Evolutionary conservation across 2,329 filamentous ascomycete genomes (phyloP).

Genomic region (Podosphaera fusca): DNA sequence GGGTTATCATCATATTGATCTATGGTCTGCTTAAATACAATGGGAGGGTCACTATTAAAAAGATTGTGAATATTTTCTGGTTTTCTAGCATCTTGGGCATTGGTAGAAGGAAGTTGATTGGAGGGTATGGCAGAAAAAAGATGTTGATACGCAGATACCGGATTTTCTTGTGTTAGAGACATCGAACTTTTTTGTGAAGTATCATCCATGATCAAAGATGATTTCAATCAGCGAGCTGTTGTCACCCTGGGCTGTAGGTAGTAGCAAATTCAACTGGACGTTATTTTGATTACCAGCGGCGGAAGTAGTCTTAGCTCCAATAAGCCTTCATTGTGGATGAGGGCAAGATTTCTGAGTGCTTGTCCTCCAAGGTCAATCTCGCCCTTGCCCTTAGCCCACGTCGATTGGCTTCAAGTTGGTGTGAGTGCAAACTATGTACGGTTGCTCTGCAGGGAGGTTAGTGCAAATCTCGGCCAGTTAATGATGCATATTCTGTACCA

Average conservation of each 20-base stretch:
- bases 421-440: too few relatives aligned
- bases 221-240: neutral
- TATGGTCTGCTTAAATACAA: neutral
- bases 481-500: too few relatives aligned
- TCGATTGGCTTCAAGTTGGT: too few relatives aligned
- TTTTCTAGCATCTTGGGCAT: neutral
- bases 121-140: neutral
- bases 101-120: neutral
- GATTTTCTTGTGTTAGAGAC: constrained; percentile 14
- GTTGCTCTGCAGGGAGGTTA: too few relatives aligned
- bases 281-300: neutral
- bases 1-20: constrained; percentile 2
- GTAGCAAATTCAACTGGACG: neutral
- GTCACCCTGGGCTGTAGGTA: neutral
- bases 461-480: too few relatives aligned
- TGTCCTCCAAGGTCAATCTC: too few relatives aligned
- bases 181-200: constrained; percentile 10
- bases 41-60: neutral
- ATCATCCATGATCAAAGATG: constrained; percentile 4
- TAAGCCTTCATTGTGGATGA: too few relatives aligned
- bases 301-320: too few relatives aligned
- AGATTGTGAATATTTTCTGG: neutral
- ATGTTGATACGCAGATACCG: constrained; percentile 10
- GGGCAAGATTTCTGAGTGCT: too few relatives aligned
- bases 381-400: too few relatives aligned